phyloP scores from a whole-genome alignment of 306 rosid species.

The Prunus mongolica region DNA sequence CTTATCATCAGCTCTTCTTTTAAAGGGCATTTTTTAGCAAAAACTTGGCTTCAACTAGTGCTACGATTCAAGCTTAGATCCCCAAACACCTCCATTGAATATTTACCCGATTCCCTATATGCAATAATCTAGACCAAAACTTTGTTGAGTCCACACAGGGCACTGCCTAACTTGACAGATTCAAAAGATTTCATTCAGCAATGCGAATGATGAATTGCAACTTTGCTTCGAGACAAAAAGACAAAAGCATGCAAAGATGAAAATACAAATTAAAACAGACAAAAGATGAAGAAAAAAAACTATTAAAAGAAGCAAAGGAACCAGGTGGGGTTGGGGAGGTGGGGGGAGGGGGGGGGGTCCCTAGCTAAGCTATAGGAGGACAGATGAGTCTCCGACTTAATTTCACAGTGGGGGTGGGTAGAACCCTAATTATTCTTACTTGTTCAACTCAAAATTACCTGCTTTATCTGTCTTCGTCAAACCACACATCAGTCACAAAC shows the following conservation, averaged over 20 bases:
- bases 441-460: conserved; percentile 27
- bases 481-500: conserved; percentile 29
- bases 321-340: conserved; percentile 8
- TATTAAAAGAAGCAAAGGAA: neutral
- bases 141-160: neutral
- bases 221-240: neutral
- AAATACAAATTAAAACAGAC: neutral
- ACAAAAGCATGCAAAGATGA: conserved; percentile 11
- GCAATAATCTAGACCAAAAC: neutral
- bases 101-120: neutral
- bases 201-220: neutral
- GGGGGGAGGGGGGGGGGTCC: conserved; percentile 9
- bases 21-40: conserved; percentile 29
- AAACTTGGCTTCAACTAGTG: neutral
- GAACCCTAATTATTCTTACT: conserved; percentile 59
- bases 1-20: conserved; percentile 59
- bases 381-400: conserved; percentile 46
- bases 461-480: conserved; percentile 22
- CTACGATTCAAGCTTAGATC: neutral
- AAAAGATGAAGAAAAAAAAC: neutral
- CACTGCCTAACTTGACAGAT: neutral
- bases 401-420: conserved; percentile 50
- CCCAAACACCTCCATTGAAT: neutral
- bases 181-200: neutral
- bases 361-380: conserved; percentile 23